Evolutionary conservation across 441 rosid species (phyloP).

Genomic region (Rhodomyrtus psidioides): DNA sequence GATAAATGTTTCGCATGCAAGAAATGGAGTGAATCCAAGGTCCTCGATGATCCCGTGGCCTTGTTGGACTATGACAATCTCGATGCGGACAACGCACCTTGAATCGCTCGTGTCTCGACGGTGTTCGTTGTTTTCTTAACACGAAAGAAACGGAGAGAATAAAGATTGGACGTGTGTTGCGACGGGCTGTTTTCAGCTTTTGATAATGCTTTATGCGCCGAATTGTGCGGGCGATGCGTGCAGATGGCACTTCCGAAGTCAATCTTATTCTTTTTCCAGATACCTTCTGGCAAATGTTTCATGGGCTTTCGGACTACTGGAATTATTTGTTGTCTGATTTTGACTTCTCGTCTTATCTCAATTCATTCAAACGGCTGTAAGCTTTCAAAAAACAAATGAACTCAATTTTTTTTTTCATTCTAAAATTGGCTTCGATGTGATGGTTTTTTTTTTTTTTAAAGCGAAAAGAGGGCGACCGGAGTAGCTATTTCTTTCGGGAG

Average conservation of each 20-base stretch:
- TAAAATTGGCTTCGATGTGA: not conserved
- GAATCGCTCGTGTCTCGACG: not conserved
- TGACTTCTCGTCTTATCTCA: not conserved
- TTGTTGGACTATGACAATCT: not conserved
- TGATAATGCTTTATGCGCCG: not conserved
- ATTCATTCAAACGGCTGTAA: not conserved
- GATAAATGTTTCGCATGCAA: not conserved
- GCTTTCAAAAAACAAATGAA: not conserved
- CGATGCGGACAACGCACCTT: not conserved
- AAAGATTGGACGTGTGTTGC: not conserved
- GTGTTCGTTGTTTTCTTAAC: not conserved
- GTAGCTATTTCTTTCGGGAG: accelerated
- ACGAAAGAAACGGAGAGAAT: not conserved
- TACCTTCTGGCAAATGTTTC: not conserved
- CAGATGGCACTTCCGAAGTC: not conserved
- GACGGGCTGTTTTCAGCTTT: not conserved
- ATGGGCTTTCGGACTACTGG: not conserved
- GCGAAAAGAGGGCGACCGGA: not conserved
- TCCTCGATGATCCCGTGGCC: not conserved
- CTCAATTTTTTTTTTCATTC: not conserved
- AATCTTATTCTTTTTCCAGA: not conserved
- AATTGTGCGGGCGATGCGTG: not conserved
- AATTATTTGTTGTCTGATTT: not conserved
- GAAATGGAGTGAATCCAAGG: not conserved
- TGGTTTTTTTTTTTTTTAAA: not conserved